Base-by-base conservation (phyloP, 129 eudicot genomes). In the Tanacetum coccineum region DNA sequence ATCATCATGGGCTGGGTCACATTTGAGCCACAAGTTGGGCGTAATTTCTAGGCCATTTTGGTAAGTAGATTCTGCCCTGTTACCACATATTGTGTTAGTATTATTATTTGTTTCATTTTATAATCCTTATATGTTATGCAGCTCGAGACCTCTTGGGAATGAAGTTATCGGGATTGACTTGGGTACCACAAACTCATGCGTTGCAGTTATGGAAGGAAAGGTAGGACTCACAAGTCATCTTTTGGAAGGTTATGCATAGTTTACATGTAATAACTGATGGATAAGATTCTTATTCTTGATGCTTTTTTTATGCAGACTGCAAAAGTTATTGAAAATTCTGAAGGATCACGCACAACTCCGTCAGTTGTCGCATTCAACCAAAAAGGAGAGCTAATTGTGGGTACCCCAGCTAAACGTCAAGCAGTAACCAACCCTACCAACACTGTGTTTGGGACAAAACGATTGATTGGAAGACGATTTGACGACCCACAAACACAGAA, bases 341-440 rank as follows among this genome's bases (percentile, higher is more conserved):
- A 91, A 76, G 98, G 98, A 44, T 76, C 98, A 20, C 87, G 98
- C 0, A 91, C 98, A 0, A 91, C 98, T 19, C 98, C 98, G 25
- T 91, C 98, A 3, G 96, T 91, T 26, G 96, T 91, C 50, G 98
- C 98, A 17, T 87, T 91, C 53, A 87, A 76, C 78, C 93, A 67
- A 32, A 91, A 91, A 79, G 96, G 95, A 68, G 98, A 91, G 75
- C 74, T 87, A 9, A 83, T 91, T 66, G 98, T 91, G 70, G 98
- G 98, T 40, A 87, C 89, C 8, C 98, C 98, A 60, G 97, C 97
- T 46, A 90, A 90, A 70, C 88, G 97, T 49, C 97, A 90, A 71
- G 97, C 97, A 10, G 97, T 90, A 50, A 90, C 97, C 4, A 90
- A 90, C 69, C 95, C 97, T 3, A 82, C 87, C 50, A 86, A 89